These are phyloP conservation scores for Aphanomyces stellatus DNA, from an alignment of 352 stramenopile species.

Conservation along the genomic window DNA sequence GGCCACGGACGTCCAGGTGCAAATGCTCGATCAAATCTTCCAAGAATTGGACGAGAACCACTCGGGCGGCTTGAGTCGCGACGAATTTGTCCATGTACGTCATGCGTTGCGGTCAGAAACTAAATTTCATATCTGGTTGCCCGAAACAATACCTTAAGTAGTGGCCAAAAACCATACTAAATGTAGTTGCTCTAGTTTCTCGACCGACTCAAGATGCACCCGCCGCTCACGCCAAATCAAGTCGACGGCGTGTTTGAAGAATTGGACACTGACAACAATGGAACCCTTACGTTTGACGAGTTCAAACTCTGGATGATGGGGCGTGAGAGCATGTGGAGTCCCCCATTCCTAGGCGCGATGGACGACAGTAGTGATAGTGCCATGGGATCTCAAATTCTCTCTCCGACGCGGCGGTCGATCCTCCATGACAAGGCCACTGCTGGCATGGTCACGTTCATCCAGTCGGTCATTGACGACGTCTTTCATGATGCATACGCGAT, in stretches of 20 bases:
- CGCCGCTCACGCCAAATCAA: slow-evolving; percentile 40
- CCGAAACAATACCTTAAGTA: too few species aligned
- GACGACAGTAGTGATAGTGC: not conserved
- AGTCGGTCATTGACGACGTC: slow-evolving; percentile 4
- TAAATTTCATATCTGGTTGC: not conserved
- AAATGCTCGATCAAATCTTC: slow-evolving; percentile 40
- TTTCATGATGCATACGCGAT: not conserved
- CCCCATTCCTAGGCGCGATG: not conserved
- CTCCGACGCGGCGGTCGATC: not conserved
- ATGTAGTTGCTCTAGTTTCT: slow-evolving; percentile 22
- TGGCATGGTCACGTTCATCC: not conserved
- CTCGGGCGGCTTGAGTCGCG: slow-evolving; percentile 42
- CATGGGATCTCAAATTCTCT: not conserved
- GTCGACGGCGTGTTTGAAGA: slow-evolving; percentile 40
- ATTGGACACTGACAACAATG: slow-evolving; percentile 63
- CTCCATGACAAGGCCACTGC: not conserved
- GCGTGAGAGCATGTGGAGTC: not conserved
- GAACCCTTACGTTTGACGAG: slow-evolving; percentile 51
- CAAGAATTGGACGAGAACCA: slow-evolving; percentile 44
- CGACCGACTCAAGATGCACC: slow-evolving; percentile 38
- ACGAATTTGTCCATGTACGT: slow-evolving; percentile 47
- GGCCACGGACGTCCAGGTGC: slow-evolving; percentile 5
- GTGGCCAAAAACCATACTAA: not conserved
- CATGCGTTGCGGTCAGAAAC: not conserved
- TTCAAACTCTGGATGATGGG: slow-evolving; percentile 53